phyloP scores from a whole-genome alignment of 164 flowering plant genomes.

The Platanus orientalis region DNA sequence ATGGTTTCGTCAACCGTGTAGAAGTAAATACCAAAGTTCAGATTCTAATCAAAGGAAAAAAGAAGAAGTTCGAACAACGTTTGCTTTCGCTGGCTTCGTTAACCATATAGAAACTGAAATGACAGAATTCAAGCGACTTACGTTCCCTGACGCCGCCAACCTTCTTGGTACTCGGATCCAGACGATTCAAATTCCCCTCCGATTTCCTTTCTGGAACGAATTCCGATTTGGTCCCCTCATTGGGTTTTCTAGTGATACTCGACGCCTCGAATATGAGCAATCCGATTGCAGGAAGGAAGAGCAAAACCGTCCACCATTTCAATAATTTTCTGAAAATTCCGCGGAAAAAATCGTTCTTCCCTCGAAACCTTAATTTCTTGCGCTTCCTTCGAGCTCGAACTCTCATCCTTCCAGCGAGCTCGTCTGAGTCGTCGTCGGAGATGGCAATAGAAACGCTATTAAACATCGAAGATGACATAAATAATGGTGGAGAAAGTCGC shows the following conservation, averaged over 20 bases:
- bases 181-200: conserved; percentile 49
- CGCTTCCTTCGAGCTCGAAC: conserved; percentile 57
- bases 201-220: conserved; percentile 13
- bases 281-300: conserved; percentile 38
- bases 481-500: neutral
- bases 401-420: conserved; percentile 33
- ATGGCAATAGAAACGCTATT: conserved; percentile 45
- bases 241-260: conserved; percentile 32
- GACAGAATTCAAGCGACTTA: conserved; percentile 25
- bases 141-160: conserved; percentile 61
- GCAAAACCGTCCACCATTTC: conserved; percentile 50
- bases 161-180: conserved; percentile 41
- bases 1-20: too few relatives aligned
- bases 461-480: conserved; percentile 2
- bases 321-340: conserved; percentile 29
- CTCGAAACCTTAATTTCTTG: conserved; percentile 36
- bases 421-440: conserved; percentile 63
- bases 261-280: conserved; percentile 50
- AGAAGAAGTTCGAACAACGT: too few relatives aligned
- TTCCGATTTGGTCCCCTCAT: conserved; percentile 9
- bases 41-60: too few relatives aligned
- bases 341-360: conserved; percentile 27
- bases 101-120: neutral
- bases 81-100: too few relatives aligned
- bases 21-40: too few relatives aligned